Evolutionary conservation across 2,329 filamentous ascomycete genomes (phyloP).

Genomic region (Leptographium flavum): DNA sequence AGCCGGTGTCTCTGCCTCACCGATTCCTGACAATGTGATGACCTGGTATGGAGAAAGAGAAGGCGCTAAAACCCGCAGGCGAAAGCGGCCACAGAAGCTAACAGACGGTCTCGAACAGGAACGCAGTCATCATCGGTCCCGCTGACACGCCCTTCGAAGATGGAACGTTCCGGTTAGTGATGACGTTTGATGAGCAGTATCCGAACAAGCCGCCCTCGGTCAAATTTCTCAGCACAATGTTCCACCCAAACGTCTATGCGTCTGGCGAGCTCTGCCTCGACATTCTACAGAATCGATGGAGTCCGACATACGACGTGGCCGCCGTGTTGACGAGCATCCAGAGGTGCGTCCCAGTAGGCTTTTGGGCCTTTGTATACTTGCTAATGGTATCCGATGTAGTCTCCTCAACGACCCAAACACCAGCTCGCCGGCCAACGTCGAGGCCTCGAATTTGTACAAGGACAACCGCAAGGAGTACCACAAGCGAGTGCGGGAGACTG

Average conservation of each 20-base stretch:
- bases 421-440: slow-evolving; percentile 93
- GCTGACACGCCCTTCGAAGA: slow-evolving; percentile 97
- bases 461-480: slow-evolving; percentile 95
- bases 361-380: background rate
- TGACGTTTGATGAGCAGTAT: slow-evolving; percentile 99
- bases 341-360: slow-evolving; percentile 41
- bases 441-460: slow-evolving; percentile 96
- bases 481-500: slow-evolving; percentile 88
- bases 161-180: slow-evolving; percentile 90
- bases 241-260: slow-evolving; percentile 96
- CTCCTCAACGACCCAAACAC: slow-evolving; percentile 96
- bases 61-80: too few species aligned
- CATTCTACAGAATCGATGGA: slow-evolving; percentile 96
- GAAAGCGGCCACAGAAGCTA: background rate
- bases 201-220: slow-evolving; percentile 96
- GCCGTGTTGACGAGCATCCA: slow-evolving; percentile 96
- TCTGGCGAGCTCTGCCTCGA: slow-evolving; percentile 94
- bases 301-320: slow-evolving; percentile 94
- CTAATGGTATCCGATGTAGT: slow-evolving; percentile 39
- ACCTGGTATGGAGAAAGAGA: slow-evolving; percentile 50
- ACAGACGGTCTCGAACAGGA: slow-evolving; percentile 41
- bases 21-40: slow-evolving; percentile 94
- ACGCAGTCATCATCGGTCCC: slow-evolving; percentile 94
- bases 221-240: slow-evolving; percentile 99
- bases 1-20: slow-evolving; percentile 89